Base-by-base conservation (phyloP, 1,284 basidiomycete genomes). In the Papiliotrema nemorosa region DNA sequence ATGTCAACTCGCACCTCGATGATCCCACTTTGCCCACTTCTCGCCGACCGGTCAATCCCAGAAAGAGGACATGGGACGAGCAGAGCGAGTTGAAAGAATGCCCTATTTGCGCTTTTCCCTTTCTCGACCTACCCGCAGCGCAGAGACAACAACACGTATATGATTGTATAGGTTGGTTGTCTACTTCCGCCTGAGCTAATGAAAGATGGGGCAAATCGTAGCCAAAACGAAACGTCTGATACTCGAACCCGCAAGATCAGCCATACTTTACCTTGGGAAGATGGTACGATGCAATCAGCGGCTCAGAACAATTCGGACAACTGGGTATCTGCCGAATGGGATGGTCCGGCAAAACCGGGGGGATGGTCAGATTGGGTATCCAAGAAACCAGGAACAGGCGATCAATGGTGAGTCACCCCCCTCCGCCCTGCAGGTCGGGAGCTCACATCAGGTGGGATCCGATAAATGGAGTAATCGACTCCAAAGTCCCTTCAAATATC, bases 401-500 rank as follows among this genome's bases (percentile, higher is more conserved):
- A 72, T 53, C 52, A 50, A 42, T 73, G 69, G 68, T 71, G 26
- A 40, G 63, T 57, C 13, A 13, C 21, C 29, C 34, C 3, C 29
- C 9, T 33, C 18, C 5, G 18, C 36, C 16, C 21, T 38, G 18
- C n/a, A 42, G 39, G 3, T 21, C 14, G 14, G 12, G 16, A 3
- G 21, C 27, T 33, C 2, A 34, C 3, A 5, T n/a, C 47, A 72
- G 71, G 71, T 75, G 73, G 73, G 66, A 69, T 49, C 64, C 69
- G 0, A 47, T 61, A 3, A 27, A 36, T 5, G 64, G 63, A 16
- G 26, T 47, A 2, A 45, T 54, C 3, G 37, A 52, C 1, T 10
- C 39, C 5, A 55, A 55, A 16, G 38, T 75, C n/a, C 88, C 89
- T 0, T 53, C 60, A 3, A 88, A 87, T 62, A 84, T 81, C 62